Evolutionary conservation across 164 flowering plant genomes (phyloP), one percentile per base, ranked within the genome.

Genomic region (Tinospora cordifolia): DNA sequence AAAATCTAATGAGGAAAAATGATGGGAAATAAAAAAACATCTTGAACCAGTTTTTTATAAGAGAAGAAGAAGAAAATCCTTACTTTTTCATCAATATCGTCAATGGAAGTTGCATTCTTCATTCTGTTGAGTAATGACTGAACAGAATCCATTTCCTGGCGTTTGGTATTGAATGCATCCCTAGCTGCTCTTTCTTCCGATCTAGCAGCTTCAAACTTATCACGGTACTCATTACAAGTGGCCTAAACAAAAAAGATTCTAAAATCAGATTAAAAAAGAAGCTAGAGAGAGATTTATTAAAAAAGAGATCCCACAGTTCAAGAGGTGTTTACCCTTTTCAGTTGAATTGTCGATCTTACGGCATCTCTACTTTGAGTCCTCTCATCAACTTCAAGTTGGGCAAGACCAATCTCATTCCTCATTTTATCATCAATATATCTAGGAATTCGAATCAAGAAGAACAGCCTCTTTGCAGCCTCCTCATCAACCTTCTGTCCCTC

Each of bases 31-130:
- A 63, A n/a, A 34, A 22, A 12, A 17, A 40, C 54, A 25, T 25
- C n/a, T 49, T 6, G 11, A 40, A 57, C 2, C 24, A 60, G 13
- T 38, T 69, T 1, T 30, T 12, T 34, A 30, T 59, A 15, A 19
- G 63, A 26, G 24, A 25, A 40, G 59, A 34, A 24, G 10, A 64
- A 62, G 44, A 9, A 19, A 71, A 40, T 44, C 64, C 83, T 67
- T 80, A 91, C 98, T 85, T 76, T 80, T 65, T 72, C 79, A 79
- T 81, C 86, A 70, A 89, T 82, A 66, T 90, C 97, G 6, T 83
- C 91, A 62, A 91, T 75, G n/a, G 94, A 84, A 27, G 75, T 76
- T 70, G 90, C 93, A 78, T 81, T 81, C 79, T 84, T 88, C 71
- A 85, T 82, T 73, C 67, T 85, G 77, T 82, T 80, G 54, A 90